A percentile compares a stretch with the other conserved stretches of the same genome.
Evolutionary conservation across 768 basidiomycete species (phyloP).

Genomic region (Ramaria rubella): DNA sequence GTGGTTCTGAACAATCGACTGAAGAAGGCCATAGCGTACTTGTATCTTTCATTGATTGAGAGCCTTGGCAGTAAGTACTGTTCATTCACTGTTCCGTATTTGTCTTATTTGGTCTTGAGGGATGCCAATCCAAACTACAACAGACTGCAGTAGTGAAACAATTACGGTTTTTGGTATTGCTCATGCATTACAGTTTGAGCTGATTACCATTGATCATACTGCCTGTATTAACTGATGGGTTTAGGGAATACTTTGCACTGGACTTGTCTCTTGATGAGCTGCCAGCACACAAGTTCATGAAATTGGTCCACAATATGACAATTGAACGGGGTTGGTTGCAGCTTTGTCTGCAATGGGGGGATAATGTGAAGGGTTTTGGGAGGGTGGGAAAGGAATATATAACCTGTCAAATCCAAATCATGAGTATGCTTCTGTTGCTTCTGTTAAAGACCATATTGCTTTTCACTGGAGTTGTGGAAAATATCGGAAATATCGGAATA

Average conservation of each 20-base stretch:
- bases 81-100: neutral
- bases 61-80: constrained; percentile 19
- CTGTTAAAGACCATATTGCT: too few species aligned
- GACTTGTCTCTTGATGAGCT: constrained; percentile 19
- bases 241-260: constrained; percentile 24
- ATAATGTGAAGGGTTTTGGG: constrained; percentile 26
- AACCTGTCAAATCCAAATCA: constrained; percentile 18
- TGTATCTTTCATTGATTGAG: constrained; percentile 22
- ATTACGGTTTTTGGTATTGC: constrained; percentile 24
- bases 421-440: constrained; percentile 23
- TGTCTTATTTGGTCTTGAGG: constrained; percentile 17
- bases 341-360: constrained; percentile 26
- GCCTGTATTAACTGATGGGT: neutral
- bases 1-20: constrained; percentile 29
- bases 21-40: constrained; percentile 21
- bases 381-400: constrained; percentile 17
- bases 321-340: constrained; percentile 31
- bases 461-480: too few species aligned
- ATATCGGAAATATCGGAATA: too few species aligned
- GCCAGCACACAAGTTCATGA: constrained; percentile 27
- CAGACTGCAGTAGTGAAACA: constrained; percentile 34
- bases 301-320: constrained; percentile 14
- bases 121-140: constrained; percentile 28
- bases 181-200: constrained; percentile 26
- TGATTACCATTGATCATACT: neutral